These are phyloP conservation scores for Dichotomopilus funicola DNA, from an alignment of 2,329 filamentous ascomycete species.

Conservation along the genomic window DNA sequence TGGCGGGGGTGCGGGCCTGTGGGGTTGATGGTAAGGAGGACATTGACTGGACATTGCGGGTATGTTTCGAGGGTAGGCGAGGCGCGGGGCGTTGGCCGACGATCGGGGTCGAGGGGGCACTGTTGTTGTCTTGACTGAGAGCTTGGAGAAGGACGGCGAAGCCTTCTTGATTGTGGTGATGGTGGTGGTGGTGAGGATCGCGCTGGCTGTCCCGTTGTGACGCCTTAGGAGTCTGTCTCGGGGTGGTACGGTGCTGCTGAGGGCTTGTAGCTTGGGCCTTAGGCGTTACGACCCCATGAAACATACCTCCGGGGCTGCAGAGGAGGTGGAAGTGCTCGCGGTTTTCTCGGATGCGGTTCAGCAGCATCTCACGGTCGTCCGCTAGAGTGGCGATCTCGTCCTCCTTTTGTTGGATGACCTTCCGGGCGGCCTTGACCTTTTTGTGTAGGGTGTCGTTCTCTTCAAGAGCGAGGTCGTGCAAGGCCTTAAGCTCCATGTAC, in stretches of 20 bases:
- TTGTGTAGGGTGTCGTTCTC: conserved; percentile 59
- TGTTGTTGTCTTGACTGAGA: conserved; percentile 69
- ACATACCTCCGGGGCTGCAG: conserved; percentile 65
- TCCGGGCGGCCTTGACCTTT: conserved; percentile 67
- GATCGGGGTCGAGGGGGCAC: conserved; percentile 65
- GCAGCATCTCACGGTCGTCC: conserved; percentile 70
- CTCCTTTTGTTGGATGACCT: conserved; percentile 69
- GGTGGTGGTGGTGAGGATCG: conserved; percentile 35
- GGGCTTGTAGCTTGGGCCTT: conserved; percentile 42
- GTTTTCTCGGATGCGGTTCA: conserved; percentile 82
- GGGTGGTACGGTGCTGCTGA: conserved; percentile 41
- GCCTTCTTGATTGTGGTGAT: conserved; percentile 36
- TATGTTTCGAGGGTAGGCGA: conserved; percentile 55
- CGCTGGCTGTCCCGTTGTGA: conserved; percentile 37
- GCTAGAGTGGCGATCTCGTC: conserved; percentile 62
- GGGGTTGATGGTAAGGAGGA: conserved; percentile 80
- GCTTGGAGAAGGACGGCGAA: conserved; percentile 79
- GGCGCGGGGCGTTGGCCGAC: conserved; percentile 38
- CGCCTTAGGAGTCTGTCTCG: conserved; percentile 45
- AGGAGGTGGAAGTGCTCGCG: conserved; percentile 77
- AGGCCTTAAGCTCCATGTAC: conserved; percentile 57
- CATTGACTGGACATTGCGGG: conserved; percentile 71
- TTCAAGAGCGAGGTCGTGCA: conserved; percentile 59
- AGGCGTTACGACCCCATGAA: conserved; percentile 57
- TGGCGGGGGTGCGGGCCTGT: conserved; percentile 43